A percentile compares a stretch with the other conserved stretches of the same genome.
phyloP scores from a whole-genome alignment of 768 basidiomycete genomes.

The Lactarius deliciosus region DNA sequence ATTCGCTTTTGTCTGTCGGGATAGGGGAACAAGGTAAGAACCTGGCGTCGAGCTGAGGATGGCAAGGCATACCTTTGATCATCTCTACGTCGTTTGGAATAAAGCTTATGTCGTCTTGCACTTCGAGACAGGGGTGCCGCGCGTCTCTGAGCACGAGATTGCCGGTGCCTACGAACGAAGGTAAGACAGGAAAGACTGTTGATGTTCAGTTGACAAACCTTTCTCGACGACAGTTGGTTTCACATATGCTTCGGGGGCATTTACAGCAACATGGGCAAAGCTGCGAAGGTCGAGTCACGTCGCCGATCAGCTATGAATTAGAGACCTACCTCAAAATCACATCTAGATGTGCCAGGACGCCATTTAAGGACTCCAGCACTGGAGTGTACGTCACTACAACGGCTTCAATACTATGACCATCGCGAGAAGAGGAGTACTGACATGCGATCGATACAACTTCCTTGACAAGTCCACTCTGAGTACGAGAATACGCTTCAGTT shows the following conservation, averaged over 20 bases:
- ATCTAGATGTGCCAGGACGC: conserved; percentile 84
- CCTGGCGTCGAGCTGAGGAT: neutral
- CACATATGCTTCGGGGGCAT: conserved; percentile 84
- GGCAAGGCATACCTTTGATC: conserved; percentile 62
- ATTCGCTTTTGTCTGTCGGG: conserved; percentile 72
- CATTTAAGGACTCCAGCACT: conserved; percentile 81
- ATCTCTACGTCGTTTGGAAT: conserved; percentile 96
- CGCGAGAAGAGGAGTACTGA: conserved; percentile 34
- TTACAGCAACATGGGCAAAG: conserved; percentile 88
- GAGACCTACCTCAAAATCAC: conserved; percentile 76
- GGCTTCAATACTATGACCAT: neutral
- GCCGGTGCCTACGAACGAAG: conserved; percentile 60
- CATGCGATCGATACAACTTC: conserved; percentile 92
- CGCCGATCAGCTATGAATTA: neutral
- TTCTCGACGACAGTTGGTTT: conserved; percentile 79
- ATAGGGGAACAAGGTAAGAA: neutral
- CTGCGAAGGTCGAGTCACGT: conserved; percentile 40
- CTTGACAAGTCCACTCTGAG: conserved; percentile 82
- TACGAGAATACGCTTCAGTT: conserved; percentile 66
- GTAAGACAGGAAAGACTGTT: neutral
- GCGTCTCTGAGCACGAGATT: conserved; percentile 81
- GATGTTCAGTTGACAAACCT: conserved; percentile 45
- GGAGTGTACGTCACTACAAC: conserved; percentile 85
- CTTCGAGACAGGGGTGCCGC: conserved; percentile 94
- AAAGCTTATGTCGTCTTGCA: conserved; percentile 93